Conservation (phyloP, 1,284 basidiomycete species). For the Vanrija sp. region DNA sequence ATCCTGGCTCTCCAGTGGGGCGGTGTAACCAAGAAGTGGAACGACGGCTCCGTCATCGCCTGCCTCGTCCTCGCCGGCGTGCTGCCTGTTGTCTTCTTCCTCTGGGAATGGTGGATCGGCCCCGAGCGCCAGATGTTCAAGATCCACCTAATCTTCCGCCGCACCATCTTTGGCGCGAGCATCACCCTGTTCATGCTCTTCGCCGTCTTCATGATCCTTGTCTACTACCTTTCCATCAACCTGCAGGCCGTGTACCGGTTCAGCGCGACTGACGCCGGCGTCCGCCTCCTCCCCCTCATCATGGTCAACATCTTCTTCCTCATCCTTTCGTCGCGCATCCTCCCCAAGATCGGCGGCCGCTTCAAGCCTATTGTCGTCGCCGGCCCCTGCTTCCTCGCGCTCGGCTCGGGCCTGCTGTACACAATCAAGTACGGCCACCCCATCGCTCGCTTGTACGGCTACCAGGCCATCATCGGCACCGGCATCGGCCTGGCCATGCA, state of each 20-base stretch:
- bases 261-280: slow-evolving; percentile 45
- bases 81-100: slow-evolving; percentile 36
- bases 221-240: slow-evolving; percentile 41
- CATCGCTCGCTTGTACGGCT: slow-evolving; percentile 38
- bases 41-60: slow-evolving; percentile 44
- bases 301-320: slow-evolving; percentile 42
- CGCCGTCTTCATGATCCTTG: slow-evolving; percentile 41
- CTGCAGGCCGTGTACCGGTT: slow-evolving; percentile 44
- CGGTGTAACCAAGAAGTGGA: slow-evolving; percentile 47
- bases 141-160: slow-evolving; percentile 40
- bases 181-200: slow-evolving; percentile 24
- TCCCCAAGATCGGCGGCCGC: slow-evolving; percentile 39
- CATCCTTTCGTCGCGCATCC: slow-evolving; percentile 39
- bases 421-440: slow-evolving; percentile 30
- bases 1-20: slow-evolving; percentile 45
- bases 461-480: slow-evolving; percentile 39
- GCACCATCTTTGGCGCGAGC: slow-evolving; percentile 30
- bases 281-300: slow-evolving; percentile 44
- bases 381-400: slow-evolving; percentile 36
- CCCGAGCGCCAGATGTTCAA: slow-evolving; percentile 47
- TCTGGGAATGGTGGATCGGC: slow-evolving; percentile 45
- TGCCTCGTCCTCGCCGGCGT: slow-evolving; percentile 45
- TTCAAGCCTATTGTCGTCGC: slow-evolving; percentile 43
- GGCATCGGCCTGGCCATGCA: slow-evolving; percentile 44
- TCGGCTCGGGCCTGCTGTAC: slow-evolving; percentile 44